phyloP scores from a whole-genome alignment of 139 green algal species.

The Chara braunii region DNA sequence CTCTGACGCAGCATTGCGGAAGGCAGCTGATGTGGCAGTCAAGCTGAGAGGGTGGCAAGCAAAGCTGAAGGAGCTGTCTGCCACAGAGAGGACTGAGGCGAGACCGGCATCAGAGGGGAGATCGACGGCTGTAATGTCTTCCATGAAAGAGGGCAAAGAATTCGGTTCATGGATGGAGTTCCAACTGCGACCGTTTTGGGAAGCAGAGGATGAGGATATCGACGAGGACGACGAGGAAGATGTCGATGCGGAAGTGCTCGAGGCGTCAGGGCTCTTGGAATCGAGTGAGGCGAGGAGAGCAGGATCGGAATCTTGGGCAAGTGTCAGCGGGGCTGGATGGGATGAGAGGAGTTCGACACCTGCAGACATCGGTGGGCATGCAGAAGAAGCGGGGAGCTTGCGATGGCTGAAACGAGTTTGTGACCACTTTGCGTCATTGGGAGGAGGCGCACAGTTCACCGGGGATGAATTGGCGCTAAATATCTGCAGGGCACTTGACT shows the following conservation, averaged over 20 bases:
- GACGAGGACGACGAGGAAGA: background rate
- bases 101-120: background rate
- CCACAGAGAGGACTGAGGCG: background rate
- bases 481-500: slow-evolving; percentile 27
- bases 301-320: background rate
- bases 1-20: slow-evolving; percentile 15
- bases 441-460: slow-evolving; percentile 12
- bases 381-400: slow-evolving; percentile 7
- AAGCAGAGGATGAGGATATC: background rate
- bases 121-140: background rate
- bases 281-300: background rate
- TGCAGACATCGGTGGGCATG: background rate
- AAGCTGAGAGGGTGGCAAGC: background rate
- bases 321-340: background rate
- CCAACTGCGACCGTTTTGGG: background rate
- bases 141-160: background rate
- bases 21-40: slow-evolving; percentile 3
- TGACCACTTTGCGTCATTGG: background rate
- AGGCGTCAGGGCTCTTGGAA: background rate
- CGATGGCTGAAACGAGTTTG: slow-evolving; percentile 15
- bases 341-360: background rate
- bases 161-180: background rate
- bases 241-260: background rate
- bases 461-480: slow-evolving; percentile 22
- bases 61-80: slow-evolving; percentile 4